A percentile compares a stretch with the other conserved stretches of the same genome.
phyloP scores from a whole-genome alignment of 371 early-diverging fungal genomes.

The Mucor mucedo region DNA sequence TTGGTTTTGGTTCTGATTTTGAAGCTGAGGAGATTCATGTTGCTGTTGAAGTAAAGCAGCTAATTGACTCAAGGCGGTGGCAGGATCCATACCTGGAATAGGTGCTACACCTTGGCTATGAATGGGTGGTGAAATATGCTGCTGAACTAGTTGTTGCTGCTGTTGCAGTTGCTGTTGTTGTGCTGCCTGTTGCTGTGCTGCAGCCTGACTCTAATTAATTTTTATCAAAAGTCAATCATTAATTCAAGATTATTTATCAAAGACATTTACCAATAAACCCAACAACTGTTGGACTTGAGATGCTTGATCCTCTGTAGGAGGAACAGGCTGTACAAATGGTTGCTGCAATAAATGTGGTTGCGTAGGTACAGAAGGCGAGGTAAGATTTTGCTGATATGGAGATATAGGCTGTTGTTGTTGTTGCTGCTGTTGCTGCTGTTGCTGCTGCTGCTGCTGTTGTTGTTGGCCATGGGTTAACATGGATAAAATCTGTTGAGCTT shows the following conservation, averaged over 20 bases:
- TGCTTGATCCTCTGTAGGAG: slow-evolving; percentile 28
- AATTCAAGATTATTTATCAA: neutral
- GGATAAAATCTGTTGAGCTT: slow-evolving; percentile 33
- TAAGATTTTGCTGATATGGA: slow-evolving; percentile 13
- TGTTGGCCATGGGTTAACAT: slow-evolving; percentile 23
- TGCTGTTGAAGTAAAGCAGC: slow-evolving; percentile 32
- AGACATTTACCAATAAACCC: slow-evolving; percentile 30
- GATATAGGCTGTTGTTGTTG: slow-evolving; percentile 1
- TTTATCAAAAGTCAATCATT: neutral
- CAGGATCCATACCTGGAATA: slow-evolving; percentile 38
- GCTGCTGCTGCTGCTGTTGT: slow-evolving; percentile 11
- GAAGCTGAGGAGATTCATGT: slow-evolving; percentile 13
- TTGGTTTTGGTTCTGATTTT: slow-evolving; percentile 15
- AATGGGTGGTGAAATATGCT: neutral
- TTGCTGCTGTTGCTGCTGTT: slow-evolving; percentile 8
- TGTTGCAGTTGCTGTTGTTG: slow-evolving; percentile 18
- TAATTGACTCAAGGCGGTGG: slow-evolving; percentile 31
- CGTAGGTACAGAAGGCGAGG: slow-evolving; percentile 15
- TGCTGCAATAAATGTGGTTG: slow-evolving; percentile 8
- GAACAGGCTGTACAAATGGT: slow-evolving; percentile 20
- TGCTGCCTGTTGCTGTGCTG: slow-evolving; percentile 22
- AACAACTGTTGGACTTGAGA: slow-evolving; percentile 32
- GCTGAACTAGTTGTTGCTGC: slow-evolving; percentile 12
- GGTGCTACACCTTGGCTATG: slow-evolving; percentile 15
- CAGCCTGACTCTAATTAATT: slow-evolving; percentile 28